Evolutionary conservation across 2,329 filamentous ascomycete genomes (phyloP).

Genomic region (Cercospora sesami): DNA sequence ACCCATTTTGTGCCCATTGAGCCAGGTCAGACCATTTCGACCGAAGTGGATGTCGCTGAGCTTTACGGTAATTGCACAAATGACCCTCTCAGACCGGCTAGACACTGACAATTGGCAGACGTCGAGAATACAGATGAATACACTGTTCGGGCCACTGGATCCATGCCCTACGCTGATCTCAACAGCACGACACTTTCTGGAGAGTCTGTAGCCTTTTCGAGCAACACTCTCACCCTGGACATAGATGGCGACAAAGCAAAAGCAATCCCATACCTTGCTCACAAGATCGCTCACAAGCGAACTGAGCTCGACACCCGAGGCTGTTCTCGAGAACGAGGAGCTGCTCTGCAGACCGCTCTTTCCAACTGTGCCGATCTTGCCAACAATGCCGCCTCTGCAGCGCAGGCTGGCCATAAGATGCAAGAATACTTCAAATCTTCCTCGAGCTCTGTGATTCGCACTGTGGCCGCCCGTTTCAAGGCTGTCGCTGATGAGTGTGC

Average conservation of each 20-base stretch:
- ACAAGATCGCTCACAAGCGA: slow-evolving; percentile 50
- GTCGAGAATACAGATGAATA: slow-evolving; percentile 55
- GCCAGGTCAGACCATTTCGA: slow-evolving; percentile 52
- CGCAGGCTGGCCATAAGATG: slow-evolving; percentile 54
- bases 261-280: slow-evolving; percentile 22
- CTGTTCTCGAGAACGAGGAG: slow-evolving; percentile 48
- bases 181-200: slow-evolving; percentile 57
- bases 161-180: slow-evolving; percentile 56
- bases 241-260: slow-evolving; percentile 50
- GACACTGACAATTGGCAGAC: slow-evolving; percentile 34
- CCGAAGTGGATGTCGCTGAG: slow-evolving; percentile 58
- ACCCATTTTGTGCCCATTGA: slow-evolving; percentile 54
- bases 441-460: slow-evolving; percentile 46
- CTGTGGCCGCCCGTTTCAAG: slow-evolving; percentile 55
- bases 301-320: slow-evolving; percentile 57
- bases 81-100: no score
- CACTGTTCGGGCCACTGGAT: slow-evolving; percentile 57
- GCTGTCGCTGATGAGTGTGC: slow-evolving; percentile 58
- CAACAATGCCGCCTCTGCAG: slow-evolving; percentile 53
- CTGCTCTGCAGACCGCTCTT: slow-evolving; percentile 54
- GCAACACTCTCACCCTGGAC: slow-evolving; percentile 59
- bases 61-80: slow-evolving; percentile 45
- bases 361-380: slow-evolving; percentile 58
- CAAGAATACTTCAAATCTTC: slow-evolving; percentile 65
- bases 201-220: slow-evolving; percentile 55